Evolutionary conservation across 176 grass and related monocot genomes (phyloP).

Genomic region (Oryza meyeriana): DNA sequence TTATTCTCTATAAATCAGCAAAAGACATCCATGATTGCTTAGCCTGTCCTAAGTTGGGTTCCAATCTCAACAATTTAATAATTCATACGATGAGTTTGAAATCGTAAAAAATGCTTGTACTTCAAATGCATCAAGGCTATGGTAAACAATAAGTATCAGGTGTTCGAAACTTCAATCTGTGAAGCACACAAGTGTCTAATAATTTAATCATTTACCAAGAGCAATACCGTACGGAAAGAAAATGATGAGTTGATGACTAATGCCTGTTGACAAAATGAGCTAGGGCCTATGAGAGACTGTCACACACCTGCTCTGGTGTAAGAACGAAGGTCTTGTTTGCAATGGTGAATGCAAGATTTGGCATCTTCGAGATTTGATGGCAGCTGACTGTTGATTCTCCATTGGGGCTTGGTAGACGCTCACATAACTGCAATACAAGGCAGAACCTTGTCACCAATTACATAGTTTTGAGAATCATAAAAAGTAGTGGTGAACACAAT

Average conservation of each 20-base stretch:
- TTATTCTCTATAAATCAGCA: not conserved
- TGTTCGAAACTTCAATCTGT: not conserved
- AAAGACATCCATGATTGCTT: not conserved
- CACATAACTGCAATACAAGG: constrained; percentile 66
- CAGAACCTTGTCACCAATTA: not conserved
- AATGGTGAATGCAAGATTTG: constrained; percentile 86
- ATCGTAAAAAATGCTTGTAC: not conserved
- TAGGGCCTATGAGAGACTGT: not conserved
- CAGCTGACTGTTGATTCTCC: constrained; percentile 84
- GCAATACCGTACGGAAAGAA: not conserved
- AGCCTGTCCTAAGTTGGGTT: not conserved
- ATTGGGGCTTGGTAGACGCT: constrained; percentile 77
- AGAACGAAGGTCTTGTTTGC: constrained; percentile 57
- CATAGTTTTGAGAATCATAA: not conserved
- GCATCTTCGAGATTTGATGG: constrained; percentile 69
- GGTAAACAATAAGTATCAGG: not conserved
- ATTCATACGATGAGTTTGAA: not conserved
- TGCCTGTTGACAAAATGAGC: not conserved
- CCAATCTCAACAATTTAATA: not conserved
- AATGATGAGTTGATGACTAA: not conserved
- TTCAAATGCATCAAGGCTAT: not conserved
- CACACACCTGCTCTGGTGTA: constrained; percentile 75
- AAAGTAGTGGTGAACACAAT: not conserved
- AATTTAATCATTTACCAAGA: not conserved
- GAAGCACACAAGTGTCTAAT: not conserved